Base-by-base conservation (phyloP, 2,329 filamentous ascomycete genomes). In the Phialophora tarda region DNA sequence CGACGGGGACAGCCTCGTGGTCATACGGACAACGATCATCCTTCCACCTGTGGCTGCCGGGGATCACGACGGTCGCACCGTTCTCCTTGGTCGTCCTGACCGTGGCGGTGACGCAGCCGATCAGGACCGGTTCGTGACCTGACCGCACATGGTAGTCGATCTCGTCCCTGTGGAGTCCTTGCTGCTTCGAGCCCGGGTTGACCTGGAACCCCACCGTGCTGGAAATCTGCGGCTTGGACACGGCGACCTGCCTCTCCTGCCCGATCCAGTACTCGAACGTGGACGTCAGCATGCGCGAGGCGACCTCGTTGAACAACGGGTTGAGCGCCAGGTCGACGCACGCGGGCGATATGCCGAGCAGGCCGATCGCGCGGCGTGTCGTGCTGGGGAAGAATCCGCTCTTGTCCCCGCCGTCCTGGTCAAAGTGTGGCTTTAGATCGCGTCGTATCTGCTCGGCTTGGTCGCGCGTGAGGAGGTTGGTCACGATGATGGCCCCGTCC, bases 261-360 rank as follows among this genome's bases (percentile, higher is more conserved):
- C 63, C 65, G 50, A 75, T 69, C 77, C 76, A 79, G 69, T 76
- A 78, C 0, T 74, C 75, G 67, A 77, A 78, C 32, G 69, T 74
- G 26, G 74, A 75, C 2, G 75, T 77, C 30, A 80, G 69, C 51
- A 80, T 63, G 4, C 66, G 63, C 54, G 76, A 75, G 0, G 76
- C 77, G 8, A 78, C 72, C 5, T 66, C 69, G 17, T 74, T 76
- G 54, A 77, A 78, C 5, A 78, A 69, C 4, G 74, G 74, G 28
- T 77, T 80, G 23, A 75, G 73, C 0, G 75, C 74, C 10, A 78
- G 73, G 41, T 81, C 76, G 23, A 77, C 74, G 24, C 78, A 79
- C 0, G 73, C 74, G 30, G 77, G 74, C 0, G 79, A 81, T 17
- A 77, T 74, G 4, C 71, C 76, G 14, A 81, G 65, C 17, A 81